Percentiles rank a stretch among this genome's conserved stretches.
phyloP scores from a whole-genome alignment of 495 filamentous ascomycete genomes.

The Pseudotulostoma volvatum region DNA sequence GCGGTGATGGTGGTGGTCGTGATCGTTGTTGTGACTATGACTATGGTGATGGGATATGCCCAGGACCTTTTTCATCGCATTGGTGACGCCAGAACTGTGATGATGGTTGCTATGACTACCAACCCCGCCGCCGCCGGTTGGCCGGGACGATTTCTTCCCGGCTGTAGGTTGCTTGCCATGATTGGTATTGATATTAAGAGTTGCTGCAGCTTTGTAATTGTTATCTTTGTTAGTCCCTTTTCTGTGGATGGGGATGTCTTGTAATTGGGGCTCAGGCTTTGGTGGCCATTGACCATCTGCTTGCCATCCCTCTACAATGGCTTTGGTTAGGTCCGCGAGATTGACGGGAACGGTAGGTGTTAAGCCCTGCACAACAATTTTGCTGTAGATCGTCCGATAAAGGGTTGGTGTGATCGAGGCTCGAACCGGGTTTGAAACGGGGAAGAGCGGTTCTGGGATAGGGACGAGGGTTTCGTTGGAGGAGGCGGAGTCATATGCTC shows the following conservation, averaged over 20 bases:
- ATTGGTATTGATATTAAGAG: slow-evolving; percentile 1
- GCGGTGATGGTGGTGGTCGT: too few species aligned
- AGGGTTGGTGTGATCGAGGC: slow-evolving; percentile 50
- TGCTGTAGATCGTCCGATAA: slow-evolving; percentile 76
- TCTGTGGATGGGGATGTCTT: slow-evolving; percentile 3
- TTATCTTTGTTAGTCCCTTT: slow-evolving; percentile 1
- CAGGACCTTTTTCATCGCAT: slow-evolving; percentile 29
- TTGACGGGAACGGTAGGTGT: slow-evolving; percentile 79
- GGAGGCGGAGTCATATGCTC: slow-evolving; percentile 14
- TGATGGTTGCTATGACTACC: slow-evolving; percentile 15
- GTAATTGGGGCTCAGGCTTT: slow-evolving; percentile 16
- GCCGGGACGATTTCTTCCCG: too few species aligned
- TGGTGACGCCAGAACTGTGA: slow-evolving; percentile 22
- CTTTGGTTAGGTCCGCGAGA: slow-evolving; percentile 58
- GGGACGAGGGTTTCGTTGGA: slow-evolving; percentile 35
- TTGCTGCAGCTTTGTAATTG: slow-evolving; percentile 6
- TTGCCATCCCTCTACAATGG: slow-evolving; percentile 85
- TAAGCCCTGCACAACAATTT: slow-evolving; percentile 60
- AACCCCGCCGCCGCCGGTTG: too few species aligned
- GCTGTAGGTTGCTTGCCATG: slow-evolving; percentile 3
- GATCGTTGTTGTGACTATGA: too few species aligned
- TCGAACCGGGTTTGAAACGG: slow-evolving; percentile 52
- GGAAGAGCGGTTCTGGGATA: slow-evolving; percentile 48
- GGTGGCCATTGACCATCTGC: slow-evolving; percentile 90
- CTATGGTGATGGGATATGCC: slow-evolving; percentile 20